These are phyloP conservation scores for Gnomoniopsis smithogilvyi DNA, from an alignment of 2,329 filamentous ascomycete species.

Conservation along the genomic window DNA sequence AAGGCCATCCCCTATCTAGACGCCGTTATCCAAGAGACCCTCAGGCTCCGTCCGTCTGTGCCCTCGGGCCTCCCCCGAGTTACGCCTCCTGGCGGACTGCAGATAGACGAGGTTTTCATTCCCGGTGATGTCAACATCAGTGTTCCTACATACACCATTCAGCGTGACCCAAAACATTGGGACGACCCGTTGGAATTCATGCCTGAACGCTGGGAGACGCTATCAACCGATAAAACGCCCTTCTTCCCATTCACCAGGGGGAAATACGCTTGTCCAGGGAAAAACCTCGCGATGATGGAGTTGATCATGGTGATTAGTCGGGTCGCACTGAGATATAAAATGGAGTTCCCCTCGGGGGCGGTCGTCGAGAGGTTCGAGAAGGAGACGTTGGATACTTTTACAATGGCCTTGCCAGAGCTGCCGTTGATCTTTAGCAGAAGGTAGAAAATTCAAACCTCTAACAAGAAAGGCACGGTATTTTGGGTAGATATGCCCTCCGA, in stretches of 20 bases:
- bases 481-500: not conserved
- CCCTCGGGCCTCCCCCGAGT: conserved; percentile 2
- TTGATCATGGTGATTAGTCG: conserved; percentile 17
- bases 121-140: conserved; percentile 11
- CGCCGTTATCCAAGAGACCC: conserved; percentile 11
- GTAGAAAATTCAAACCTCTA: not conserved
- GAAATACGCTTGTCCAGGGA: conserved; percentile 17
- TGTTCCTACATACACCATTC: conserved; percentile 13
- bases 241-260: conserved; percentile 20
- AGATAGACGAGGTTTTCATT: conserved; percentile 13
- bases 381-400: conserved; percentile 20
- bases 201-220: conserved; percentile 20
- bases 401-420: conserved; percentile 16
- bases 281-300: conserved; percentile 18
- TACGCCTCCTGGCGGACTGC: conserved; percentile 7
- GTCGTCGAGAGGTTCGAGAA: conserved; percentile 20
- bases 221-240: conserved; percentile 14
- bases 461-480: not conserved
- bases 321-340: conserved; percentile 14
- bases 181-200: conserved; percentile 12
- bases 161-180: conserved; percentile 20
- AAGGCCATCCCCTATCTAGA: conserved; percentile 4
- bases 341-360: not conserved
- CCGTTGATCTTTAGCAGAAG: conserved; percentile 1
- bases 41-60: conserved; percentile 6